Evolutionary conservation across 176 grass and related monocot genomes (phyloP).

Genomic region (Musa schizocarpa): DNA sequence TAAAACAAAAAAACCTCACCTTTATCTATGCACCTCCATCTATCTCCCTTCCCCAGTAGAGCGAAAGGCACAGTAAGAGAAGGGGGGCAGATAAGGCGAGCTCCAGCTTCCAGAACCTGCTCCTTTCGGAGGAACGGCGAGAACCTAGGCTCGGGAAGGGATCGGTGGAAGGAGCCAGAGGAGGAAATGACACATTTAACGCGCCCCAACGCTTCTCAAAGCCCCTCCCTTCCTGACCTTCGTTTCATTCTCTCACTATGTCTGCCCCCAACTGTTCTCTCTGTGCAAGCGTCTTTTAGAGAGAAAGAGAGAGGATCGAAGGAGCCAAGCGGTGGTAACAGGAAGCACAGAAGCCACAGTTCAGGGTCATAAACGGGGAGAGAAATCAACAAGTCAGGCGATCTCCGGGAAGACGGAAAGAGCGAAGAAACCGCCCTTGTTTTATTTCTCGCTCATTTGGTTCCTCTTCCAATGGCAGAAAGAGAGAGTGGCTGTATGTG

Average conservation of each 20-base stretch:
- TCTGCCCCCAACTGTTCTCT: not conserved
- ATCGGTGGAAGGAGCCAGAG: not conserved
- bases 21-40: not conserved
- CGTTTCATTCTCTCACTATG: not conserved
- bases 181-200: not conserved
- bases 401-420: not conserved
- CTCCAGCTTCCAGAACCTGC: slow-evolving; percentile 17
- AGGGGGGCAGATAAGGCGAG: not conserved
- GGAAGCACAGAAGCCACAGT: not conserved
- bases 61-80: not conserved
- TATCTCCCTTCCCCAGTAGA: not conserved
- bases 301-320: not conserved
- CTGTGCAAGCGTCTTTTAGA: not conserved
- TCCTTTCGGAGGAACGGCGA: slow-evolving; percentile 1
- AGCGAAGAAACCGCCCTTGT: not conserved
- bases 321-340: not conserved
- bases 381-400: not conserved
- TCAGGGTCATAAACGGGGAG: not conserved
- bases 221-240: not conserved
- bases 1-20: not conserved
- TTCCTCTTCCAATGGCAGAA: not conserved
- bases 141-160: not conserved
- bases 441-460: not conserved
- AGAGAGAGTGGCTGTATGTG: not conserved
- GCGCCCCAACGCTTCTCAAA: slow-evolving; percentile 7